Conservation (phyloP, 179 eudicot genomes). For the Pouteria campechiana region DNA sequence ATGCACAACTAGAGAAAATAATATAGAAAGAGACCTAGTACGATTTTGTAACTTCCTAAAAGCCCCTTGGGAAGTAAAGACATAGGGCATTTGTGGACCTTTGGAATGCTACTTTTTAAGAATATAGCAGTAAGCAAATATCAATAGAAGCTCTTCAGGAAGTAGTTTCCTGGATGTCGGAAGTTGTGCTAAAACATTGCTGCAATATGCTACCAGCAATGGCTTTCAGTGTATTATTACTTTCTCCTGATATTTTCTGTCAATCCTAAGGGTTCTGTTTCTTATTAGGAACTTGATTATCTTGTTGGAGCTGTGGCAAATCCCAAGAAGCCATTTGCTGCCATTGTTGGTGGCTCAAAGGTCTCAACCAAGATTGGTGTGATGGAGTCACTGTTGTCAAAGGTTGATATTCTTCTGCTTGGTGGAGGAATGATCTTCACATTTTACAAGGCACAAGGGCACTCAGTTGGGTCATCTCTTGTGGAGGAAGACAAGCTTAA, state of each 20-base stretch:
- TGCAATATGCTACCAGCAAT: too few relatives aligned
- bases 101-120: too few relatives aligned
- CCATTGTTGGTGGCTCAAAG: slow-evolving; percentile 94
- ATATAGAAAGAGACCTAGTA: too few relatives aligned
- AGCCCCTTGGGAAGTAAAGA: too few relatives aligned
- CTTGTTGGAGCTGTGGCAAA: slow-evolving; percentile 77
- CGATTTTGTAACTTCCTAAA: too few relatives aligned
- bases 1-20: too few relatives aligned
- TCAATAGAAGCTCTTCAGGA: too few relatives aligned
- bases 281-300: slow-evolving; percentile 74
- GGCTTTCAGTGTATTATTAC: too few relatives aligned
- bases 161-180: too few relatives aligned
- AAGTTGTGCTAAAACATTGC: too few relatives aligned
- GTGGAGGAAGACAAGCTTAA: slow-evolving; percentile 90
- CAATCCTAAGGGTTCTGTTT: not conserved
- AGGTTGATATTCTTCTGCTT: slow-evolving; percentile 58
- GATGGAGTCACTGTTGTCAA: slow-evolving; percentile 73
- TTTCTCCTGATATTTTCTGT: not conserved
- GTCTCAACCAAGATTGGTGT: slow-evolving; percentile 88
- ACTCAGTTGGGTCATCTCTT: slow-evolving; percentile 67
- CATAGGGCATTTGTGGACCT: too few relatives aligned
- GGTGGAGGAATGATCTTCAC: slow-evolving; percentile 98
- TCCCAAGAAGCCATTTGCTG: slow-evolving; percentile 93
- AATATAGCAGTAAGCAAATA: too few relatives aligned
- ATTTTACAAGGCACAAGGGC: slow-evolving; percentile 89